Conservation (phyloP, 306 rosid species). For the Fragaria ananassa region DNA sequence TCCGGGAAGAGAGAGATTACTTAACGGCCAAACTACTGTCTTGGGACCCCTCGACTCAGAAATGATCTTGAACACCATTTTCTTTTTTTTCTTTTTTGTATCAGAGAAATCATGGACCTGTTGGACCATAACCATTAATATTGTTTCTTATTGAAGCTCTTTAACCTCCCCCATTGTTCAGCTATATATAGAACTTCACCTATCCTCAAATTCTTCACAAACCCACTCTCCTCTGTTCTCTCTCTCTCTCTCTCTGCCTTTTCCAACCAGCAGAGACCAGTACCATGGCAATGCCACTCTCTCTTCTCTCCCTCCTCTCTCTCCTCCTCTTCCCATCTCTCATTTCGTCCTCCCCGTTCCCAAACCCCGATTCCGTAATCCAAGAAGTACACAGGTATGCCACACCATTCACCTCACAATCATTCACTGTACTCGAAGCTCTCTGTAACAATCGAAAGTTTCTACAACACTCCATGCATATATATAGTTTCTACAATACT, state of each 20-base stretch:
- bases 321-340: slow-evolving; percentile 34
- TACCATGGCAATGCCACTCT: slow-evolving; percentile 51
- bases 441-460: background rate
- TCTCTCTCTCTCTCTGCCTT: slow-evolving; percentile 12
- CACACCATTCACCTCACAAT: background rate
- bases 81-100: background rate
- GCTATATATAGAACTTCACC: slow-evolving; percentile 40
- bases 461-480: background rate
- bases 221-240: slow-evolving; percentile 11
- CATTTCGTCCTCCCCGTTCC: slow-evolving; percentile 55
- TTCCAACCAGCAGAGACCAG: background rate
- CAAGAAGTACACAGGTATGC: slow-evolving; percentile 58
- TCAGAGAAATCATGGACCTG: slow-evolving; percentile 10
- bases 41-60: slow-evolving; percentile 13
- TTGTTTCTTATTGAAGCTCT: slow-evolving; percentile 16
- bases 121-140: slow-evolving; percentile 6
- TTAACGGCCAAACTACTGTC: slow-evolving; percentile 25
- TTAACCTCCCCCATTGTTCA: slow-evolving; percentile 19
- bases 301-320: slow-evolving; percentile 28
- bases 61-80: slow-evolving; percentile 13
- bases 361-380: slow-evolving; percentile 58
- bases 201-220: slow-evolving; percentile 39
- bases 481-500: background rate
- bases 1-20: background rate
- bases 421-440: background rate